Evolutionary conservation across 768 basidiomycete species (phyloP).

Genomic region (Trichaptum fuscoviolaceum): DNA sequence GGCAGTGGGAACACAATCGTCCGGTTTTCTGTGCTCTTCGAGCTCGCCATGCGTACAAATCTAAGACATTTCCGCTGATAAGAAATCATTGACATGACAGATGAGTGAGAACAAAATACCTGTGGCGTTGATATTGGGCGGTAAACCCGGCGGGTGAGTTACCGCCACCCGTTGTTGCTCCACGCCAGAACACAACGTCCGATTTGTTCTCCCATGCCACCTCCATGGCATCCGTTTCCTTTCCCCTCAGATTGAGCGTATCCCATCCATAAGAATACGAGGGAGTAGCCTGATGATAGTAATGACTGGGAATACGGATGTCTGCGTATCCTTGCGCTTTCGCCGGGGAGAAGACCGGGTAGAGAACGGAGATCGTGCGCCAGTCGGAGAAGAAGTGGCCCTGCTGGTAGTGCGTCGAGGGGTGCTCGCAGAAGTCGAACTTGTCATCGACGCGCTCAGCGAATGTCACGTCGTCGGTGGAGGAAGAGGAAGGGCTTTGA

Average conservation of each 20-base stretch:
- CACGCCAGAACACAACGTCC: slow-evolving; percentile 91
- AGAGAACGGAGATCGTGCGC: slow-evolving; percentile 82
- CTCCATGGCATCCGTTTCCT: slow-evolving; percentile 82
- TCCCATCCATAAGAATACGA: slow-evolving; percentile 93
- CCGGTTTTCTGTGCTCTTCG: slow-evolving; percentile 41
- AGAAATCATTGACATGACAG: neutral
- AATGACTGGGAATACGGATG: slow-evolving; percentile 92
- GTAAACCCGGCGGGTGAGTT: slow-evolving; percentile 81
- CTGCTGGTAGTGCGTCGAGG: slow-evolving; percentile 81
- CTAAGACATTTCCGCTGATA: slow-evolving; percentile 23
- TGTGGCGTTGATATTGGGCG: slow-evolving; percentile 79
- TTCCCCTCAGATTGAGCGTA: slow-evolving; percentile 60
- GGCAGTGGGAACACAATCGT: slow-evolving; percentile 71
- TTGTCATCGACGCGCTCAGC: slow-evolving; percentile 51
- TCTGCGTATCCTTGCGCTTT: slow-evolving; percentile 83
- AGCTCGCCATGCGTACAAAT: slow-evolving; percentile 78
- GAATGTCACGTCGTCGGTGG: slow-evolving; percentile 62
- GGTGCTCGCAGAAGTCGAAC: slow-evolving; percentile 74
- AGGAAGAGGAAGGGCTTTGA: slow-evolving; percentile 22
- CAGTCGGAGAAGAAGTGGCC: slow-evolving; percentile 98
- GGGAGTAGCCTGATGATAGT: slow-evolving; percentile 82
- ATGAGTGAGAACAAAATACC: slow-evolving; percentile 36
- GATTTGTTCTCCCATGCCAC: slow-evolving; percentile 73
- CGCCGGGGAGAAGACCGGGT: slow-evolving; percentile 91
- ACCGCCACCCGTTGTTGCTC: slow-evolving; percentile 94